Evolutionary conservation across 106 monocot species (phyloP), one percentile per base, ranked within the genome.

Genomic region (Acorus calamus): DNA sequence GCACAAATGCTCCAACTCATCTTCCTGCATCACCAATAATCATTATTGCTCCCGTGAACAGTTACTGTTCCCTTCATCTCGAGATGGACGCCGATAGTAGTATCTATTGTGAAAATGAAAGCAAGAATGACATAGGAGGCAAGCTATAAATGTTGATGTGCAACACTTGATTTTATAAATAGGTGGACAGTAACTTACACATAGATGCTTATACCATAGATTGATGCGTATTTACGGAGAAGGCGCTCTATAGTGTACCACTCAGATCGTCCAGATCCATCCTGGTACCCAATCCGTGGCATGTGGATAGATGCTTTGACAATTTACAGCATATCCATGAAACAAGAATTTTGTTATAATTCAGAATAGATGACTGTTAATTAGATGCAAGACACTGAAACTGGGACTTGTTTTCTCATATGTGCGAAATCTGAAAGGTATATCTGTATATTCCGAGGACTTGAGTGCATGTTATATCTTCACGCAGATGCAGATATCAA

Each of bases 171-270:
- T 2, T 28, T 50, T 10, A 56, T 45, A 45, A 62, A 1, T n/a
- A n/a, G 5, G 53, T 2, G 8, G 46, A 11, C 4, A 53, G 4
- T 44, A 50, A 42, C 87, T 66, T 85, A 96, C 96, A 96, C 85
- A 73, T 69, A 96, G 51, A 91, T 80, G 11, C 78, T 81, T 50
- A 96, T 71, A 63, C 80, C 79, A 71, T 83, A 66, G 11, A 80
- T 69, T 3, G 91, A 82, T 7, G 91, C 74, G 78, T 96, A 91
- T 69, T 96, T 96, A 2, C 80, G 75, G 5, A 96, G 84, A 55
- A 91, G 96, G 3, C 91, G 87, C 61, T 96, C 90, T 46, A 96
- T 77, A 9, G 89, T 66, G 47, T 96, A 96, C 96, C 90, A 91
- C 48, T 82, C 87, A 5, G 91, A 84, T 28, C 86, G 77, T 51